Base-by-base conservation (phyloP, 805 yeast species). In the Clavispora vitiphila region DNA sequence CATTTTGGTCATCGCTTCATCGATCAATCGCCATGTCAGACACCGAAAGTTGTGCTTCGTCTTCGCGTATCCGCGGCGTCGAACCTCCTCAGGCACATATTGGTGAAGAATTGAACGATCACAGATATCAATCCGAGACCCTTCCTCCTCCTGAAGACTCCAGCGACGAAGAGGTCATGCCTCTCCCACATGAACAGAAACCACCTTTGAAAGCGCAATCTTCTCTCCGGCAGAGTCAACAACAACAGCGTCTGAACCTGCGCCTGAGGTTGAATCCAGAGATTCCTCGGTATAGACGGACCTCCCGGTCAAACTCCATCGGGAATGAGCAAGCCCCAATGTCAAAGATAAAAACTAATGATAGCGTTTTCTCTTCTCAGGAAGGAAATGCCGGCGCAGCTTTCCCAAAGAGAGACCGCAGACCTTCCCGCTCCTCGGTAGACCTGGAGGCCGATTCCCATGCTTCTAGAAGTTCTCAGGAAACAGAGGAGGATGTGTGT, bases 401-500 rank as follows among this genome's bases (percentile, higher is more conserved):
- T 51, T 21, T 40, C 24, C 37, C 37, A 10, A 53, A 51, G 38
- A 54, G 62, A 35, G 67, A 63, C 34, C 50, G 67, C 43, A 55
- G 77, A 45, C 52, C 65, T 22, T 56, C 72, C 37, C 49, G 60
- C 46, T 48, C 67, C 6, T 54, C 75, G 11, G 61, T 67, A 31
- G 88, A 82, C 53, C 76, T 80, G 46, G 91, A 84, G 49, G 75
- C 73, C 16, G 83, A 77, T 51, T 83, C 90, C 1, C 86, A 79
- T 51, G 85, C 81, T 1, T 83, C 91, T 8, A 72, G 88, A 49
- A 79, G 81, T 15, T 81, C 90, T 4, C 95, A 86, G 53, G 96
- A 89, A 57, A 88, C 96, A 0, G 98, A 91, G 56, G 96, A 88
- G 58, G 98, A 91, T 74, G 99, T 91, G 35, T 91, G 98, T 71